phyloP scores from a whole-genome alignment of 2,329 filamentous ascomycete genomes.

The Cercospora brassicicola region DNA sequence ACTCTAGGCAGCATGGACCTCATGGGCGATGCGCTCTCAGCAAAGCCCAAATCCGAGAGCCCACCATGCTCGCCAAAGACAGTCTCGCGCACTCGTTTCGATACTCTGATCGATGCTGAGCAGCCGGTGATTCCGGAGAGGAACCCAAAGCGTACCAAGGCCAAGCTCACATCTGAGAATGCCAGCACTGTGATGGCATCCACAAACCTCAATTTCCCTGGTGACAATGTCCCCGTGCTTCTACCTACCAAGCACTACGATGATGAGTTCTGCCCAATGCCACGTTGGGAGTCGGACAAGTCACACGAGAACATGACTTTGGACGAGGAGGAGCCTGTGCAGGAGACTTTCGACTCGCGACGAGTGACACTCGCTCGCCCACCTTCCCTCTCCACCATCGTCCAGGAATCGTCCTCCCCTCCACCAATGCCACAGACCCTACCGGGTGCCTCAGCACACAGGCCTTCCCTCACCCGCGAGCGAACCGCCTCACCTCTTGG shows the following conservation, averaged over 20 bases:
- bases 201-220: conserved; percentile 20
- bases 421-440: conserved; percentile 8
- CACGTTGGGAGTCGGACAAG: conserved; percentile 18
- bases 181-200: conserved; percentile 37
- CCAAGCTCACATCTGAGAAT: conserved; percentile 36
- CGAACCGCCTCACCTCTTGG: conserved; percentile 19
- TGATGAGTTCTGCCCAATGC: conserved; percentile 13
- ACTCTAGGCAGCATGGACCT: conserved; percentile 10
- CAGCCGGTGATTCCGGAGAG: conserved; percentile 9
- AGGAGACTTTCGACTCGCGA: conserved; percentile 11
- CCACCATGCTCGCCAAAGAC: conserved; percentile 45
- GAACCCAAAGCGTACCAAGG: conserved; percentile 11
- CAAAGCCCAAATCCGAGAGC: conserved; percentile 26
- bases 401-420: conserved; percentile 22
- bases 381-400: conserved; percentile 24
- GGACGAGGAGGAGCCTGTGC: background rate
- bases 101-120: background rate
- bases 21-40: conserved; percentile 18
- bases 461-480: background rate
- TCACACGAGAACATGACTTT: conserved; percentile 3
- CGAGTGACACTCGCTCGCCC: conserved; percentile 18
- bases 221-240: conserved; percentile 31
- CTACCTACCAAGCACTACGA: conserved; percentile 22
- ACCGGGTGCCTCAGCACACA: conserved; percentile 9
- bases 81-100: conserved; percentile 17